phyloP scores from a whole-genome alignment of 31 red algal species.

The Odonthalia washingtoniensis region DNA sequence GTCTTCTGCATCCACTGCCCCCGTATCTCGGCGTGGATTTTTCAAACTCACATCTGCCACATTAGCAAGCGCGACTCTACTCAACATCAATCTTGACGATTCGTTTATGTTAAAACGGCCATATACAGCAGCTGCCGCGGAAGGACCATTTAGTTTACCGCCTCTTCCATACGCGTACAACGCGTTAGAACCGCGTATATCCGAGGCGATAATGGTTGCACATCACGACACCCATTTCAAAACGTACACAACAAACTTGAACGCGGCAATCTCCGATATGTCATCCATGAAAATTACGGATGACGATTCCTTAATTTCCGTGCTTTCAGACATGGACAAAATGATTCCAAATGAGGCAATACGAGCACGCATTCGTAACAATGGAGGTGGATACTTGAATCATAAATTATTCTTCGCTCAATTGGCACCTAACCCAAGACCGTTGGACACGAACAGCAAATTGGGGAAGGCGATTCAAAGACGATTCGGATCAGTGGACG shows the following conservation, averaged over 20 bases:
- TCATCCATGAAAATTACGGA: slow-evolving; percentile 6
- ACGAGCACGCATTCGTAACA: slow-evolving; percentile 76
- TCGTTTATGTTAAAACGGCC: too few species aligned
- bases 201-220: slow-evolving; percentile 70
- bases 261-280: slow-evolving; percentile 57
- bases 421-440: slow-evolving; percentile 34
- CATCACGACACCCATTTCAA: slow-evolving; percentile 84
- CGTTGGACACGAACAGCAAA: slow-evolving; percentile 51
- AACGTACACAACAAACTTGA: slow-evolving; percentile 86
- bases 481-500: slow-evolving; percentile 77
- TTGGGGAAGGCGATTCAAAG: slow-evolving; percentile 67
- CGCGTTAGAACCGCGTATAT: slow-evolving; percentile 87
- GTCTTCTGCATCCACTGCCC: too few species aligned
- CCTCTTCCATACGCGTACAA: slow-evolving; percentile 79
- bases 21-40: too few species aligned
- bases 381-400: slow-evolving; percentile 90
- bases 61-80: too few species aligned
- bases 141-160: slow-evolving; percentile 65
- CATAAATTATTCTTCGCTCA: slow-evolving; percentile 80
- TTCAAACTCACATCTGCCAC: too few species aligned
- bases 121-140: neutral
- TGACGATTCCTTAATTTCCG: slow-evolving; percentile 42
- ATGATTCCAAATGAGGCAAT: slow-evolving; percentile 35
- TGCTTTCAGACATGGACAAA: slow-evolving; percentile 57
- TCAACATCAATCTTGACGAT: too few species aligned